These are phyloP conservation scores for Immersiella caudata DNA, from an alignment of 495 filamentous ascomycete species.

Conservation along the genomic window DNA sequence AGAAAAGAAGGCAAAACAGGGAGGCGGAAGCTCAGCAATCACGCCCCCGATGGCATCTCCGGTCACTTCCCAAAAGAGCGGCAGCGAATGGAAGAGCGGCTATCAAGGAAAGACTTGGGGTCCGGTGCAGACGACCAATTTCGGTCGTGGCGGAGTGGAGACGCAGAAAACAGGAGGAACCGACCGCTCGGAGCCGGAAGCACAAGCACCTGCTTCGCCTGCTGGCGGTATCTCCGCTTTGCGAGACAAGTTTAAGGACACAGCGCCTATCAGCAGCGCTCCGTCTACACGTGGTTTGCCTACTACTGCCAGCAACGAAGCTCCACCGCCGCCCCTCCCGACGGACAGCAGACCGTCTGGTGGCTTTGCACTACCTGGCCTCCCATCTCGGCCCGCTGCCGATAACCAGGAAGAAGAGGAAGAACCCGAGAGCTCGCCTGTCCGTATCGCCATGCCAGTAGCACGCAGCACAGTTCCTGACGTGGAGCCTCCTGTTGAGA, in stretches of 20 bases:
- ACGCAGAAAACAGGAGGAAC: constrained; percentile 62
- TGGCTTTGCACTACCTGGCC: constrained; percentile 73
- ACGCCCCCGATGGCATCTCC: constrained; percentile 51
- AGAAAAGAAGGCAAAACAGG: constrained; percentile 87
- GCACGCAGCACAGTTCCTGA: constrained; percentile 60
- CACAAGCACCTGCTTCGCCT: constrained; percentile 43
- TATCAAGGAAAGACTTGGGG: constrained; percentile 89
- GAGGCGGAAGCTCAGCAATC: constrained; percentile 53
- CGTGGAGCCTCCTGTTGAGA: constrained; percentile 53
- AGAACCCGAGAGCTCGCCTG: constrained; percentile 62
- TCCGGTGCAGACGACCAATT: constrained; percentile 72
- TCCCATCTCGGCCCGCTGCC: constrained; percentile 63
- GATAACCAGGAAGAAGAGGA: constrained; percentile 52
- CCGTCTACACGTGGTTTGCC: constrained; percentile 44
- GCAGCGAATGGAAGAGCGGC: constrained; percentile 83
- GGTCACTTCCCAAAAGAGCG: constrained; percentile 67
- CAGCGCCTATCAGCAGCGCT: constrained; percentile 65
- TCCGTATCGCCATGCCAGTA: constrained; percentile 87
- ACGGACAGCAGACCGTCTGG: constrained; percentile 63
- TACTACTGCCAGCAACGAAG: constrained; percentile 43
- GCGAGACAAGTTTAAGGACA: constrained; percentile 75
- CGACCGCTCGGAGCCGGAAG: constrained; percentile 45
- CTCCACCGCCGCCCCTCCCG: constrained; percentile 60
- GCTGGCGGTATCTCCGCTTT: constrained; percentile 67
- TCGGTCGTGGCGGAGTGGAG: constrained; percentile 63